Percentiles rank a stretch among this genome's conserved stretches.
Evolutionary conservation across 306 rosid genomes (phyloP).

Genomic region (barrel medic (Medicago truncatula)): DNA sequence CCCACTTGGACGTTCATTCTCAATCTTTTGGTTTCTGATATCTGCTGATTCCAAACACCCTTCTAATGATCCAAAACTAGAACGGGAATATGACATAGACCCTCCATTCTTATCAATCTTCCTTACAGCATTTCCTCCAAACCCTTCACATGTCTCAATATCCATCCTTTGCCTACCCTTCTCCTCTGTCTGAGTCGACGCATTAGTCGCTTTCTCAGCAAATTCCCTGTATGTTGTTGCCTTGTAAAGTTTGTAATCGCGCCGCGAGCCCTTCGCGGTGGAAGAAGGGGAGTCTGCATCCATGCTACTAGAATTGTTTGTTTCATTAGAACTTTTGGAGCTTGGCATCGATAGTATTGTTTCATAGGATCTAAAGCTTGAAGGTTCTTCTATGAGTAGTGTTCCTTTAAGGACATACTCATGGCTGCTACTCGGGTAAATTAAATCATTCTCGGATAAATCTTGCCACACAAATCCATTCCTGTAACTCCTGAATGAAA

Average conservation of each 20-base stretch:
- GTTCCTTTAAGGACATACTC: conserved; percentile 78
- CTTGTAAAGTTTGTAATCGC: conserved; percentile 48
- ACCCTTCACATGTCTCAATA: conserved; percentile 40
- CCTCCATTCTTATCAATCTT: conserved; percentile 34
- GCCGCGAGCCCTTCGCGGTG: conserved; percentile 37
- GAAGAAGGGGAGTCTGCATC: conserved; percentile 42
- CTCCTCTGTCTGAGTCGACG: conserved; percentile 62
- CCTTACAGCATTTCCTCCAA: conserved; percentile 28
- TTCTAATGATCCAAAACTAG: conserved; percentile 41
- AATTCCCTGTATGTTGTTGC: conserved; percentile 46
- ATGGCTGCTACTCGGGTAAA: conserved; percentile 60
- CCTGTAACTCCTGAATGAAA: conserved; percentile 50
- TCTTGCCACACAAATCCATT: conserved; percentile 85
- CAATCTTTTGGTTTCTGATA: conserved; percentile 46
- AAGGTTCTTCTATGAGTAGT: conserved; percentile 48
- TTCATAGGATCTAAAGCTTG: conserved; percentile 54
- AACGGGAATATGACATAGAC: conserved; percentile 32
- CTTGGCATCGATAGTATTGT: conserved; percentile 52
- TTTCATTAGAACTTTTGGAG: conserved; percentile 53
- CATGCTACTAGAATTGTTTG: conserved; percentile 50
- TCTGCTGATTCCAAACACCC: conserved; percentile 39
- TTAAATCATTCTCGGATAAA: conserved; percentile 61
- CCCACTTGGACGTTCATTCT: conserved; percentile 55
- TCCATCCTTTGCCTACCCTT: conserved; percentile 42
- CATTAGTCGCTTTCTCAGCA: conserved; percentile 44